Evolutionary conservation across 352 stramenopile genomes (phyloP).

Genomic region (Pythium angustatum): DNA sequence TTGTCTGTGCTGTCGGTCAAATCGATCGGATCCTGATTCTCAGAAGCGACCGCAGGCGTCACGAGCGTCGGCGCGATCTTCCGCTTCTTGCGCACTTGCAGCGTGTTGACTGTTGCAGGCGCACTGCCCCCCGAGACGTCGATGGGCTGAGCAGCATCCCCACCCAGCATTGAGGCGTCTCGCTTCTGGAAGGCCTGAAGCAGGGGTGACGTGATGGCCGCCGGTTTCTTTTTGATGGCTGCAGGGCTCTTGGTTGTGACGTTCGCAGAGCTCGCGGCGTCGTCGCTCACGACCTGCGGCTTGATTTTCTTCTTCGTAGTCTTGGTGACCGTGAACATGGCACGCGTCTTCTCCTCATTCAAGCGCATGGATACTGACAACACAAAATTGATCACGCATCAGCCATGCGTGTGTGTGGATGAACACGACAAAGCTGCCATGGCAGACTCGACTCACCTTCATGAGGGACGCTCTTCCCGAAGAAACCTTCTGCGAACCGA

Average conservation of each 20-base stretch:
- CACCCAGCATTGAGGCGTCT: conserved; percentile 14
- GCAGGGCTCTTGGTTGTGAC: conserved; percentile 25
- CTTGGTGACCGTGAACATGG: conserved; percentile 69
- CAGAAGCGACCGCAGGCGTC: conserved; percentile 1
- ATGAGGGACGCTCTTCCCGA: conserved; percentile 36
- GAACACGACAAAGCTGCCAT: not conserved
- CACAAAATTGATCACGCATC: conserved; percentile 1
- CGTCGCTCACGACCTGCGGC: not conserved
- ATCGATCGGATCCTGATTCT: conserved; percentile 23
- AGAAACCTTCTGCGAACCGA: conserved; percentile 89
- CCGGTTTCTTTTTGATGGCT: conserved; percentile 28
- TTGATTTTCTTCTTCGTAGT: conserved; percentile 62
- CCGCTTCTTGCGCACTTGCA: conserved; percentile 85
- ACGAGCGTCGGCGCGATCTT: conserved; percentile 65
- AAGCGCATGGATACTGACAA: conserved; percentile 39
- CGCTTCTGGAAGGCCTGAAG: conserved; percentile 30
- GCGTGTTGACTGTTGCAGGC: conserved; percentile 46
- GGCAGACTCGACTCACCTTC: conserved; percentile 11
- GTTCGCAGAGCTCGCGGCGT: not conserved
- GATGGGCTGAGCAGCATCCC: conserved; percentile 19
- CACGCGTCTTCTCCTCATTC: conserved; percentile 49
- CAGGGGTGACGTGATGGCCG: conserved; percentile 20
- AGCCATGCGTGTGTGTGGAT: too few species aligned
- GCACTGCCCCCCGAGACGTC: conserved; percentile 17
- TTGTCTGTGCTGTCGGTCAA: conserved; percentile 9